A percentile compares a stretch with the other conserved stretches of the same genome.
These are phyloP conservation scores for Hemileia vastatrix DNA, from an alignment of 1,284 basidiomycete species.

Conservation along the genomic window DNA sequence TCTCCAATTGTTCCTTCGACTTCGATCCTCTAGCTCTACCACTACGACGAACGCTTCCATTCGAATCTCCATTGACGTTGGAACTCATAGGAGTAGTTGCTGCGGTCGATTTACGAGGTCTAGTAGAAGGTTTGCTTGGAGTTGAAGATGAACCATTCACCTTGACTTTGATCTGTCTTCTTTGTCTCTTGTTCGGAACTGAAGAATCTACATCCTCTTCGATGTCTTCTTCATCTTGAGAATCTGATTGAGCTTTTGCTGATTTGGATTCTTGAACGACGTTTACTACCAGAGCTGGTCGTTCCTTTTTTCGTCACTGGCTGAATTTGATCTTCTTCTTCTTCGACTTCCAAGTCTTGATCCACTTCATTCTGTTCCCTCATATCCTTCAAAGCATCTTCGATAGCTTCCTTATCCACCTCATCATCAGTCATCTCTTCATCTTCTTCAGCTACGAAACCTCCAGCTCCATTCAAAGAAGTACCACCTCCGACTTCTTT, in stretches of 20 bases:
- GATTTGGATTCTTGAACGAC: not conserved
- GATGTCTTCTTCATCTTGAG: not conserved
- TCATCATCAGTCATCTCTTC: not conserved
- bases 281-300: not conserved
- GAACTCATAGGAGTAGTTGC: not conserved
- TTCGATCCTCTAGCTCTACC: not conserved
- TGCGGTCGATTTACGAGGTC: not conserved
- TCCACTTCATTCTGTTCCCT: not conserved
- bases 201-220: not conserved
- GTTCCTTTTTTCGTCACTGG: slow-evolving; percentile 14
- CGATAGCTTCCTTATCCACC: slow-evolving; percentile 3
- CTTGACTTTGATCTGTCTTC: not conserved
- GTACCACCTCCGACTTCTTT: not conserved
- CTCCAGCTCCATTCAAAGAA: not conserved
- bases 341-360: slow-evolving; percentile 12
- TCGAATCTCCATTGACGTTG: not conserved
- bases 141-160: not conserved
- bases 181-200: not conserved
- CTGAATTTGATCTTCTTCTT: slow-evolving; percentile 27
- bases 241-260: not conserved
- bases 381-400: not conserved
- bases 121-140: not conserved
- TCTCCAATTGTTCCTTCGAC: not conserved
- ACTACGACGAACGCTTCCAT: not conserved
- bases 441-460: not conserved